Base-by-base conservation (phyloP, 2,329 filamentous ascomycete genomes). In the Gaeumannomyces tritici region DNA sequence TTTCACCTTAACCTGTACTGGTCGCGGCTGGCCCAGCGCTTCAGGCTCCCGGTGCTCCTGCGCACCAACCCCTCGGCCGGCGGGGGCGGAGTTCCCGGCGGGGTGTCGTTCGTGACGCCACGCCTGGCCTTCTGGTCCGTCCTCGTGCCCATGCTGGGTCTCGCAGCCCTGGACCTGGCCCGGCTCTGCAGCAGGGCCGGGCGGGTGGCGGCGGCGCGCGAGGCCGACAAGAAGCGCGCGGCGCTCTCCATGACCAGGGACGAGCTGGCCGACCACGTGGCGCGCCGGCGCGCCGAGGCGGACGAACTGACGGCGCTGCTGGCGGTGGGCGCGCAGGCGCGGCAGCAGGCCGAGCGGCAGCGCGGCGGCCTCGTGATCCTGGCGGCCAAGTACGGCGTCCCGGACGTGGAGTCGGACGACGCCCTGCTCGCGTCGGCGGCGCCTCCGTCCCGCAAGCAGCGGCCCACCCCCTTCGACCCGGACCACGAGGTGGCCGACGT, bases 401-500 rank as follows among this genome's bases (percentile, higher is more conserved):
- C 69, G 51, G 70, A 70, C 59, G 60, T 57, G 26, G 51, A 31
- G 28, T 55, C 58, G 12, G 61, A 61, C 29, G 42, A 51, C 15
- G 29, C 13, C 15, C n/a, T 18, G 47, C 33, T n/a, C 47, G 21
- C 54, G 31, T 31, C 42, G 9, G 1, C 42, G 35, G 26, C 29
- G 21, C 29, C 33, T 15, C 62, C 62, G n/a, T 27, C 28, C 28
- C 15, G 15, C 42, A 51, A n/a, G 18, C n/a, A 51, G 42, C 21
- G 18, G 21, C 42, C 42, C 4, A 35, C 29, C 29, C 12, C 42
- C 27, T 73, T 73, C 67, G 69, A 64, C 54, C 65, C 71, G n/a
- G 70, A 70, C 18, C 76, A 77, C 55, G 77, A 79, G 66, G 77
- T 80, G 15, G 79, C 78, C 28, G 79, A 83, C 63, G 79, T 82